A percentile compares a stretch with the other conserved stretches of the same genome.
Conservation (phyloP, 805 yeast species). For the Lipomyces kockii region DNA sequence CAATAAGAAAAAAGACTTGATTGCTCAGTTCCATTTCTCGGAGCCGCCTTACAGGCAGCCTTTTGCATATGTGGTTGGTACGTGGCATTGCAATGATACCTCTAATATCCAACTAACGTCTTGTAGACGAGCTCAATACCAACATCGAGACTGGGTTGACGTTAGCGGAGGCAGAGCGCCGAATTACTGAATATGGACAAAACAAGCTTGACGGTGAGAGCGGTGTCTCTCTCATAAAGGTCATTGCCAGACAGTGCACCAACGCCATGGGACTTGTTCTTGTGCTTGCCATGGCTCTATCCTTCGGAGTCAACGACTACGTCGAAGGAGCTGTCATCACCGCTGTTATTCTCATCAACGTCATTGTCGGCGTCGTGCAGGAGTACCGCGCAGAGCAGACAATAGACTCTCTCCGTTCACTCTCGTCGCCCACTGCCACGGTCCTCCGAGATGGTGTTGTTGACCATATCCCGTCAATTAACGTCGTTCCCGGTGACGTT, state of each 20-base stretch:
- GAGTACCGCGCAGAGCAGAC: constrained; percentile 78
- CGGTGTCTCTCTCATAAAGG: constrained; percentile 57
- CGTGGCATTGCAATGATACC: constrained; percentile 3
- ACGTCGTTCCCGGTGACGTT: constrained; percentile 76
- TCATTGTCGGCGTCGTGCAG: constrained; percentile 69
- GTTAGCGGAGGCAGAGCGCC: constrained; percentile 43
- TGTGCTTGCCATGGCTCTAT: constrained; percentile 50
- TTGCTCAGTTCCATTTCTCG: constrained; percentile 11
- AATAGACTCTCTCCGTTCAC: constrained; percentile 70
- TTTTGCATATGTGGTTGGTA: constrained; percentile 20
- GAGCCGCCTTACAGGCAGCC: constrained; percentile 21
- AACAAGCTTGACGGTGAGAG: constrained; percentile 66
- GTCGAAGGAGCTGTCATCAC: constrained; percentile 82
- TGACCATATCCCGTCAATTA: constrained; percentile 60
- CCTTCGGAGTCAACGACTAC: constrained; percentile 76
- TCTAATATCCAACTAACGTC: neutral
- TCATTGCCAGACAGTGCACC: constrained; percentile 67
- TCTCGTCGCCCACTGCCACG: constrained; percentile 72
- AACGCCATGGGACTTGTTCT: constrained; percentile 78
- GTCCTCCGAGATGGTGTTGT: constrained; percentile 67
- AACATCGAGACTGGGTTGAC: constrained; percentile 56
- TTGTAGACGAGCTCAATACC: constrained; percentile 47
- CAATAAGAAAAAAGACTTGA: constrained; percentile 12
- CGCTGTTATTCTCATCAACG: constrained; percentile 66
- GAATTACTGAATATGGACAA: constrained; percentile 53